Percentiles rank a stretch among this genome's conserved stretches.
phyloP scores from a whole-genome alignment of 2,329 filamentous ascomycete species.

The Daldinia sp. region DNA sequence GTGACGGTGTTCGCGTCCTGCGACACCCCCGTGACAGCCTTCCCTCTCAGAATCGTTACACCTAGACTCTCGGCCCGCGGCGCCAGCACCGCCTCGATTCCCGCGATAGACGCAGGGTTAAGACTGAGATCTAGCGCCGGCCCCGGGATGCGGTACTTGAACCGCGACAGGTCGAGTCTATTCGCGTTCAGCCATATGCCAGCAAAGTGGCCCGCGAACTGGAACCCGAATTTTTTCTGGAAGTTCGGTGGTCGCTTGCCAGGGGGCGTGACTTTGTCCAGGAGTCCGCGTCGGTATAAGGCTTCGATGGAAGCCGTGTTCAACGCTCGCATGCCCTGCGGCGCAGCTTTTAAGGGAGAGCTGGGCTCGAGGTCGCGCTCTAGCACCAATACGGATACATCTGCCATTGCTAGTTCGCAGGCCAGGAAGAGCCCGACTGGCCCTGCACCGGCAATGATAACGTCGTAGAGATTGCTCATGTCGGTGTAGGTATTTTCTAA shows the following conservation, averaged over 20 bases:
- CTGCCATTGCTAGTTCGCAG: slow-evolving; percentile 48
- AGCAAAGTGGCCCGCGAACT: slow-evolving; percentile 48
- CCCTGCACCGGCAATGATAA: slow-evolving; percentile 49
- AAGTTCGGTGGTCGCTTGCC: slow-evolving; percentile 11
- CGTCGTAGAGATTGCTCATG: slow-evolving; percentile 44
- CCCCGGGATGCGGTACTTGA: slow-evolving; percentile 46
- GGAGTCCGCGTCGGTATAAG: slow-evolving; percentile 51
- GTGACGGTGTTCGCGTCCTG: slow-evolving; percentile 38
- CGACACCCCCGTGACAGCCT: slow-evolving; percentile 35
- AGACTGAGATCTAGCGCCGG: slow-evolving; percentile 39
- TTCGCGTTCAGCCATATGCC: slow-evolving; percentile 43
- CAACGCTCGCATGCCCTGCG: slow-evolving; percentile 46
- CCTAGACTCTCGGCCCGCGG: slow-evolving; percentile 42
- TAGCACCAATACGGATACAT: slow-evolving; percentile 49
- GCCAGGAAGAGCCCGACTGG: slow-evolving; percentile 50
- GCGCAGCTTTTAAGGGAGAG: slow-evolving; percentile 45
- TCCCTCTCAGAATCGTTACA: slow-evolving; percentile 43
- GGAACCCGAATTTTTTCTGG: slow-evolving; percentile 38
- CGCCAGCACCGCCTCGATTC: slow-evolving; percentile 8
- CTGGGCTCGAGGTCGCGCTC: slow-evolving; percentile 41
- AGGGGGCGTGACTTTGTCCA: slow-evolving; percentile 42
- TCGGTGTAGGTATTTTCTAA: not conserved
- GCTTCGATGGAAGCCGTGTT: slow-evolving; percentile 48
- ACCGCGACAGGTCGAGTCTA: slow-evolving; percentile 43
- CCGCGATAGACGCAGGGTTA: slow-evolving; percentile 30